phyloP scores from a whole-genome alignment of 1,139 yeast genomes.

The Yamadazyma triangularis region DNA sequence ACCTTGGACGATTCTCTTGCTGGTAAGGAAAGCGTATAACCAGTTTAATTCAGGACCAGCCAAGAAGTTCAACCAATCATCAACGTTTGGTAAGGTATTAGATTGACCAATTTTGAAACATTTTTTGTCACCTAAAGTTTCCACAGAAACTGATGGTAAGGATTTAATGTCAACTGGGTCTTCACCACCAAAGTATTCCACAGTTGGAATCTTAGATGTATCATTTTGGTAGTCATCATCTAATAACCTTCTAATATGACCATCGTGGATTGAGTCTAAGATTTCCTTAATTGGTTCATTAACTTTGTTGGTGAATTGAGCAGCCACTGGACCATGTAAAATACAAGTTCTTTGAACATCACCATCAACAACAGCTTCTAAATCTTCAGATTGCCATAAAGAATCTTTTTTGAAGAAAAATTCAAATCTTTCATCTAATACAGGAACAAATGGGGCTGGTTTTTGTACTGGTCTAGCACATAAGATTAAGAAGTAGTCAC shows the following conservation, averaged over 20 bases:
- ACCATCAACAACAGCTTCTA: conserved; percentile 92
- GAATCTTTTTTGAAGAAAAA: conserved; percentile 98
- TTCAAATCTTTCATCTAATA: conserved; percentile 89
- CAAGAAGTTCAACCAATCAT: conserved; percentile 71
- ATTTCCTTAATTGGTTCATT: conserved; percentile 92
- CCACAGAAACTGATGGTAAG: conserved; percentile 16
- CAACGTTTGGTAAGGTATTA: conserved; percentile 37
- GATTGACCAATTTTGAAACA: conserved; percentile 43
- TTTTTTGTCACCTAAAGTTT: conserved; percentile 31
- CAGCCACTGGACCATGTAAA: conserved; percentile 98
- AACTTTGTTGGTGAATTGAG: conserved; percentile 80
- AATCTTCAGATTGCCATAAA: conserved; percentile 96
- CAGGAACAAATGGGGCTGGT: conserved; percentile 98
- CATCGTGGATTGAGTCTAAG: conserved; percentile 83
- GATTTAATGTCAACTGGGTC: conserved; percentile 32
- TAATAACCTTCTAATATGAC: conserved; percentile 71
- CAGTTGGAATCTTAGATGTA: conserved; percentile 68
- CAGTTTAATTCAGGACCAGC: conserved; percentile 80
- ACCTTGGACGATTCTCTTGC: conserved; percentile 82
- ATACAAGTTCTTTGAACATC: conserved; percentile 99
- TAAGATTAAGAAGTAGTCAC: conserved; percentile 83
- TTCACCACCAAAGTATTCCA: conserved; percentile 83
- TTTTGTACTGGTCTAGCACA: conserved; percentile 85
- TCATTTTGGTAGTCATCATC: conserved; percentile 70
- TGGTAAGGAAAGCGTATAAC: conserved; percentile 86